Percentiles rank a stretch among this genome's conserved stretches.
Conservation (phyloP, 2,329 filamentous ascomycete species). For the Fusarium sp. region DNA sequence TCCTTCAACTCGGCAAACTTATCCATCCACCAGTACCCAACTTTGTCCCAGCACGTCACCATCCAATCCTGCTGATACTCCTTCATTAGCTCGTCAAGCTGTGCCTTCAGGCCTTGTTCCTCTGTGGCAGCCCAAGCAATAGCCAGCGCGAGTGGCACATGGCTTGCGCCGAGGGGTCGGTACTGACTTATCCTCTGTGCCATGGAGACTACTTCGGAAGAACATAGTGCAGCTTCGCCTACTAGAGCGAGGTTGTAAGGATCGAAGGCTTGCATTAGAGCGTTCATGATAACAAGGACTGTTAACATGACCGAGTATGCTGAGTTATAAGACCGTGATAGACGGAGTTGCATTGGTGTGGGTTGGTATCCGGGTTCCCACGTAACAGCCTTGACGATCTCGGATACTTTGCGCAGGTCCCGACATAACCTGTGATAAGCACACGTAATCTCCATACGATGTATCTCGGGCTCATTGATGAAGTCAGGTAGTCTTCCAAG, state of each 20-base stretch:
- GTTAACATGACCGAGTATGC: constrained; percentile 25
- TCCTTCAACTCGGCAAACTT: constrained; percentile 27
- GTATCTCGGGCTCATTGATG: constrained; percentile 30
- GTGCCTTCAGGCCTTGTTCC: constrained; percentile 17
- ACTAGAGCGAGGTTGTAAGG: constrained; percentile 24
- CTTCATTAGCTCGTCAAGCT: constrained; percentile 15
- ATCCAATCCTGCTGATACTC: constrained; percentile 36
- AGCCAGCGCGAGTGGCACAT: constrained; percentile 23
- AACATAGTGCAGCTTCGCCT: constrained; percentile 23
- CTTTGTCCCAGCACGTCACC: constrained; percentile 24
- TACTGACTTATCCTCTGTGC: constrained; percentile 20
- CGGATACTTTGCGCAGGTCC: constrained; percentile 27
- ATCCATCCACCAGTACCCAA: constrained; percentile 33
- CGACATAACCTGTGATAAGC: constrained; percentile 25
- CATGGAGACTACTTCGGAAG: constrained; percentile 23
- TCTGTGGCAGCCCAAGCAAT: constrained; percentile 36
- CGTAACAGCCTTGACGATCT: constrained; percentile 26
- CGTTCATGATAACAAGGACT: constrained; percentile 17
- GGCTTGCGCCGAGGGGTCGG: constrained; percentile 28
- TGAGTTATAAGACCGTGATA: constrained; percentile 21
- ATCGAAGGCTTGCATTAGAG: constrained; percentile 36
- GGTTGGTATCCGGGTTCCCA: constrained; percentile 17
- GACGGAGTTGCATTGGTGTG: constrained; percentile 21
- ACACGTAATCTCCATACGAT: constrained; percentile 35
- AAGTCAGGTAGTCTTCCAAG: constrained; percentile 30